A percentile compares a stretch with the other conserved stretches of the same genome.
phyloP scores from a whole-genome alignment of 106 monocot genomes.

The Chionographis japonica region DNA sequence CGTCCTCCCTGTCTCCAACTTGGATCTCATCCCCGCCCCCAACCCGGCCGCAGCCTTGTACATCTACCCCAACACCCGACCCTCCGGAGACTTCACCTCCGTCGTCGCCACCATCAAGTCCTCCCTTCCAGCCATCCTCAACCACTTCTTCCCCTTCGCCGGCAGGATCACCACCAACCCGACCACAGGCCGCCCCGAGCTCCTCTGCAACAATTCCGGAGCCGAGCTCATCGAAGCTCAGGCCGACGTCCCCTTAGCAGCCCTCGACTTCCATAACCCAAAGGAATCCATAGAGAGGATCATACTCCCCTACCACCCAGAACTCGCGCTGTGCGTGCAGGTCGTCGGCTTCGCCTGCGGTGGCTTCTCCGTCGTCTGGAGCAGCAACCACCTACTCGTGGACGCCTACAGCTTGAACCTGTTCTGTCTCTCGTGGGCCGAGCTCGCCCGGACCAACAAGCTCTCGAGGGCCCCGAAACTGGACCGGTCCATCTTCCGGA shows the following conservation, averaged over 20 bases:
- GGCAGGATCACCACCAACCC: conserved; percentile 16
- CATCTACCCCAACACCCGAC: too few species aligned
- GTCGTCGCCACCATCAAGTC: conserved; percentile 3
- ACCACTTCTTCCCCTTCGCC: conserved; percentile 25
- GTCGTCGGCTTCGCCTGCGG: conserved; percentile 24
- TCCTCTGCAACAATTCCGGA: conserved; percentile 27
- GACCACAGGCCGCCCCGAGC: not conserved
- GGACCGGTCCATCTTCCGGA: conserved; percentile 18
- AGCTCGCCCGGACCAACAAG: conserved; percentile 5
- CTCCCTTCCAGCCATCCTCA: conserved; percentile 20
- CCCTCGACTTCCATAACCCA: conserved; percentile 15
- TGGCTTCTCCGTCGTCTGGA: conserved; percentile 26
- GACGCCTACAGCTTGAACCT: conserved; percentile 19
- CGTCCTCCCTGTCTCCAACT: too few species aligned
- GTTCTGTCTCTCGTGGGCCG: conserved; percentile 12
- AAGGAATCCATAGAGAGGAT: conserved; percentile 1
- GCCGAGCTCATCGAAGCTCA: conserved; percentile 31
- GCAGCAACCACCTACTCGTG: conserved; percentile 20
- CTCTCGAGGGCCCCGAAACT: conserved; percentile 11
- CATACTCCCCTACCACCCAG: conserved; percentile 3
- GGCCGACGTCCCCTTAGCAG: conserved; percentile 7
- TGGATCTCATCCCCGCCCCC: too few species aligned
- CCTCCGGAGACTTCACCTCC: not conserved
- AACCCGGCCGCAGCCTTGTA: too few species aligned
- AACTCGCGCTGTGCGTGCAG: conserved; percentile 22